Evolutionary conservation across 805 yeast genomes (phyloP).

Genomic region (Soucietia sequanensis): DNA sequence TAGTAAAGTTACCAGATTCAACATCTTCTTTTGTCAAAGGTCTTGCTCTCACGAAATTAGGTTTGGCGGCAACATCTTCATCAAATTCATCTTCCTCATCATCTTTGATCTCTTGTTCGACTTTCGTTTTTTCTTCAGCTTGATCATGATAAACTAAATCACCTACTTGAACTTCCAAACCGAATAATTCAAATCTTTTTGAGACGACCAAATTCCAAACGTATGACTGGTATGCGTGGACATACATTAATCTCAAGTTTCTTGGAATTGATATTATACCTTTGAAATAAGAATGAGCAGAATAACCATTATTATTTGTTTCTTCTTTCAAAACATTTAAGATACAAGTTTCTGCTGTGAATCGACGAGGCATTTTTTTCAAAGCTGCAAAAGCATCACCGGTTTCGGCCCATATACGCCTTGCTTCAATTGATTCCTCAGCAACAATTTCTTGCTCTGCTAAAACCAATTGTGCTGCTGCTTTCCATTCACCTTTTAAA

Average conservation of each 20-base stretch:
- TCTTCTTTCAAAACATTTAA: conserved; percentile 58
- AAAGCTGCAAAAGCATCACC: conserved; percentile 64
- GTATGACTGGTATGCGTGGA: conserved; percentile 95
- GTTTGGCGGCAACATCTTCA: conserved; percentile 68
- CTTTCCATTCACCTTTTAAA: conserved; percentile 71
- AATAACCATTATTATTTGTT: conserved; percentile 43
- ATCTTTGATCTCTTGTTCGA: conserved; percentile 5
- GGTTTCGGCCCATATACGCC: conserved; percentile 78
- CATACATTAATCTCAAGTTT: conserved; percentile 90
- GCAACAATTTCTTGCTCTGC: conserved; percentile 82
- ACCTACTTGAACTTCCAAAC: conserved; percentile 70
- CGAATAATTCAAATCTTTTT: conserved; percentile 68
- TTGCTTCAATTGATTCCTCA: conserved; percentile 81
- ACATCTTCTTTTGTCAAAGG: conserved; percentile 75
- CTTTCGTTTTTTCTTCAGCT: conserved; percentile 19
- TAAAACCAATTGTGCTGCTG: conserved; percentile 73
- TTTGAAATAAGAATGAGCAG: conserved; percentile 59
- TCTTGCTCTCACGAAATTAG: conserved; percentile 62
- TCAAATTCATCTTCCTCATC: conserved; percentile 44
- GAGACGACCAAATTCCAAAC: conserved; percentile 91
- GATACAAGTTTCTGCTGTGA: conserved; percentile 80
- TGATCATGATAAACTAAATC: conserved; percentile 60
- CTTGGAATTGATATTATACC: conserved; percentile 90
- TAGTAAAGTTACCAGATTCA: conserved; percentile 53
- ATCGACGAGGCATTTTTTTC: conserved; percentile 79